Conservation (phyloP, 805 yeast species). For the Maudiozyma pseudohumilis region DNA sequence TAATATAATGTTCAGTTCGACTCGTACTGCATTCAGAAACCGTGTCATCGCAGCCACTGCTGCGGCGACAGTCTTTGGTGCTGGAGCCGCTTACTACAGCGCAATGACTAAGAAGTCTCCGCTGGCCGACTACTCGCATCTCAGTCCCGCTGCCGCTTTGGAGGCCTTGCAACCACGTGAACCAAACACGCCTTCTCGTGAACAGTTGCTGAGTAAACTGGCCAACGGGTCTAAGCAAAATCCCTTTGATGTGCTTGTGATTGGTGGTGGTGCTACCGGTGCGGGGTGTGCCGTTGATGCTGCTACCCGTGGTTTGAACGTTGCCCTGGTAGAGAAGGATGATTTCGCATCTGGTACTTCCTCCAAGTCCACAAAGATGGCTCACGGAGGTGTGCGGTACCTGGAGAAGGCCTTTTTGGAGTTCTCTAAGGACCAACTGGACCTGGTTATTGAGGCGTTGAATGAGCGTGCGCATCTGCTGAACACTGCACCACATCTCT, state of each 20-base stretch:
- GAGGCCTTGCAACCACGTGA: not conserved
- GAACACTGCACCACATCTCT: slow-evolving; percentile 86
- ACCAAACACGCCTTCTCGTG: slow-evolving; percentile 38
- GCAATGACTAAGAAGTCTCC: slow-evolving; percentile 1
- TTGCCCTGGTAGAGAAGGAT: slow-evolving; percentile 72
- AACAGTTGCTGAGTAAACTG: slow-evolving; percentile 40
- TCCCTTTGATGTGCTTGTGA: slow-evolving; percentile 69
- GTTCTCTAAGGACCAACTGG: slow-evolving; percentile 80
- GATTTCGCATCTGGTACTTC: slow-evolving; percentile 93
- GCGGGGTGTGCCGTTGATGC: slow-evolving; percentile 92
- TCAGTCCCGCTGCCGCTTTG: not conserved
- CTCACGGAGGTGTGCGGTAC: slow-evolving; percentile 95
- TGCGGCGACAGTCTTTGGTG: not conserved
- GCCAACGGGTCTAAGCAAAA: slow-evolving; percentile 34
- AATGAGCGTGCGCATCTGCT: slow-evolving; percentile 80
- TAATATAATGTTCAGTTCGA: too few species aligned
- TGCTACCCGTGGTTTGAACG: slow-evolving; percentile 79
- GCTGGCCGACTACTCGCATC: not conserved
- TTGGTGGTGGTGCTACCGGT: slow-evolving; percentile 97
- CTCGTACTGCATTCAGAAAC: too few species aligned
- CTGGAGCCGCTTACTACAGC: not conserved
- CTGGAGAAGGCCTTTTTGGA: slow-evolving; percentile 91
- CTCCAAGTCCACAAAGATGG: slow-evolving; percentile 90
- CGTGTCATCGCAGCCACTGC: not conserved
- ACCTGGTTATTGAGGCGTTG: slow-evolving; percentile 80